Percentiles rank a stretch among this genome's conserved stretches.
phyloP scores from a whole-genome alignment of 768 basidiomycete genomes.

The Rhodotorula kratochvilovae region DNA sequence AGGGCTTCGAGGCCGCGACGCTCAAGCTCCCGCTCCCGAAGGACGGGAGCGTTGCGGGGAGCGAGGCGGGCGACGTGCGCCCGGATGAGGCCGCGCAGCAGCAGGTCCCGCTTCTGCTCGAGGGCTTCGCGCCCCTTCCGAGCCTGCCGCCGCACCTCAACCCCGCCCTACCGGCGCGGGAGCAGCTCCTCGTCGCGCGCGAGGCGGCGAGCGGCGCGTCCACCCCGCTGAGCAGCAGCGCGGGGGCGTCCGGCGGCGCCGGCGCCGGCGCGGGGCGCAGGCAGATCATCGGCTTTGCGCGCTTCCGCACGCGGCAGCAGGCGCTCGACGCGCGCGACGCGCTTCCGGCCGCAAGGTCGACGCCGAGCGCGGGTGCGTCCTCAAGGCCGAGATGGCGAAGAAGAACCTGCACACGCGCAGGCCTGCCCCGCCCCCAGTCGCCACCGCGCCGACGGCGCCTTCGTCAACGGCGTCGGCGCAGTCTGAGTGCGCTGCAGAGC shows the following conservation, averaged over 20 bases:
- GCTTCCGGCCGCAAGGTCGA: conserved; percentile 88
- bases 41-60: neutral
- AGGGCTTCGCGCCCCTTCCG: neutral
- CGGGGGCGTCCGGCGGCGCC: neutral
- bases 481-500: neutral
- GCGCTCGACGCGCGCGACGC: conserved; percentile 81
- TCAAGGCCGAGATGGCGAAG: conserved; percentile 99
- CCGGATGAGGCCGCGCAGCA: neutral
- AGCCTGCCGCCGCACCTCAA: conserved; percentile 2
- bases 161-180: neutral
- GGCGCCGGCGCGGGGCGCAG: conserved; percentile 52
- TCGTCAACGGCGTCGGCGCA: neutral
- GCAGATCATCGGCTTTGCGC: conserved; percentile 97
- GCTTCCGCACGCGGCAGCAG: conserved; percentile 80
- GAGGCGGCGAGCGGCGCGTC: neutral
- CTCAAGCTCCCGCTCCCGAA: conserved; percentile 73
- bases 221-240: neutral
- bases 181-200: neutral
- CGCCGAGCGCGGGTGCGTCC: conserved; percentile 80
- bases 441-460: neutral
- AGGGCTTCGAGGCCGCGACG: conserved; percentile 94
- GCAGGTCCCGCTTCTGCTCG: neutral
- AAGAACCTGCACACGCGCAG: conserved; percentile 97
- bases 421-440: conserved; percentile 32
- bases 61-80: neutral